phyloP scores from a whole-genome alignment of 192 early-diverging fungal genomes.

The Chytriomyces hyalinus region DNA sequence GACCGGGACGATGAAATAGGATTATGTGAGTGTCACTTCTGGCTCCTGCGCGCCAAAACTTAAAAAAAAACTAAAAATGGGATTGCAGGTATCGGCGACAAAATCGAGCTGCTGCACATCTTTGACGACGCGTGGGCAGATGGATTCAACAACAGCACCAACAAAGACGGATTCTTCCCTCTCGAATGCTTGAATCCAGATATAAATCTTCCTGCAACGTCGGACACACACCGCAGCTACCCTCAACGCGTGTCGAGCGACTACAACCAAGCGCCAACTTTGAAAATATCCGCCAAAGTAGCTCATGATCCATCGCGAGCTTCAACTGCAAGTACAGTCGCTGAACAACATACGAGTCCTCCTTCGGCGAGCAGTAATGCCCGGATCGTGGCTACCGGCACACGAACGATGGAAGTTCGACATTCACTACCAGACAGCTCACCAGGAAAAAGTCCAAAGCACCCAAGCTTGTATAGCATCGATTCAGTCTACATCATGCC shows the following conservation, averaged over 20 bases:
- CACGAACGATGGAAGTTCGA: no score
- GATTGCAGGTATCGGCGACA: slow-evolving; percentile 9
- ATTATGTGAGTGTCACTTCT: slow-evolving; percentile 5
- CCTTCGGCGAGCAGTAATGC: no score
- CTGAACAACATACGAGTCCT: no score
- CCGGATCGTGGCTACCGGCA: no score
- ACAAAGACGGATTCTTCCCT: slow-evolving; percentile 42
- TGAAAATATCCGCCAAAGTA: neutral
- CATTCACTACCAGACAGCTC: no score
- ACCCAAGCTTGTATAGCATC: neutral
- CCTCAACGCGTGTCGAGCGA: neutral
- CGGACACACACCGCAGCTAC: neutral
- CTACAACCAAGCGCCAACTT: neutral
- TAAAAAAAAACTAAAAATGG: neutral
- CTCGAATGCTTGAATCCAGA: slow-evolving; percentile 29
- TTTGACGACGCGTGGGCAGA: slow-evolving; percentile 31
- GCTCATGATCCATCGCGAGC: no score
- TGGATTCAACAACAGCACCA: slow-evolving; percentile 32
- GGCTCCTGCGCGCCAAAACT: no score
- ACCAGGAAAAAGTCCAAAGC: neutral
- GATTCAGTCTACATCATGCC: no score
- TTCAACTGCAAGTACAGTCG: no score
- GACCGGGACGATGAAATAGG: slow-evolving; percentile 1
- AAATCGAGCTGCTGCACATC: slow-evolving; percentile 13
- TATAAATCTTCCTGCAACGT: neutral